Evolutionary conservation across 768 basidiomycete species (phyloP).

Genomic region (Psilocybe azurescens): DNA sequence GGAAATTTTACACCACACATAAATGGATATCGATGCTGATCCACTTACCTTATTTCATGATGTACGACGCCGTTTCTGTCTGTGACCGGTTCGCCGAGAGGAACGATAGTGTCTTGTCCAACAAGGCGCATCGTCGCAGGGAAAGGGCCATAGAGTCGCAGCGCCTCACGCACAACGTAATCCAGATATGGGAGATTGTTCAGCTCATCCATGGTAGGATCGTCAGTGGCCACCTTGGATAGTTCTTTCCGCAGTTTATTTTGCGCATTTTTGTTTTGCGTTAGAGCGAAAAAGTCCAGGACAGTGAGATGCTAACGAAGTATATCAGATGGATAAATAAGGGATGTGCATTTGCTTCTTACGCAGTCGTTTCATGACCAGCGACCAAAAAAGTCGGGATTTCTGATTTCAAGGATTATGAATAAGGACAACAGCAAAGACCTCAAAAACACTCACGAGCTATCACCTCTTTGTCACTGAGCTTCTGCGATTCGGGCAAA

Average conservation of each 20-base stretch:
- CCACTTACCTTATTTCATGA: conserved; percentile 40
- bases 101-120: conserved; percentile 54
- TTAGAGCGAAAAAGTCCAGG: conserved; percentile 67
- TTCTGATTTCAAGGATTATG: conserved; percentile 37
- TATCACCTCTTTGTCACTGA: conserved; percentile 65
- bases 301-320: conserved; percentile 41
- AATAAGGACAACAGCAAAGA: not conserved
- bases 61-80: conserved; percentile 48
- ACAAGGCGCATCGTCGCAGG: conserved; percentile 47
- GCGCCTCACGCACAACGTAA: conserved; percentile 58
- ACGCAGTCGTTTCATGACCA: conserved; percentile 59
- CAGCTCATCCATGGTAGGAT: conserved; percentile 71
- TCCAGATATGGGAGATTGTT: conserved; percentile 72
- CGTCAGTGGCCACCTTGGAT: conserved; percentile 50
- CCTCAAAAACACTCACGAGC: conserved; percentile 38
- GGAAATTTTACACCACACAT: no score
- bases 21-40: no score
- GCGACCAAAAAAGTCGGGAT: conserved; percentile 59
- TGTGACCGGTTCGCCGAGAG: conserved; percentile 49
- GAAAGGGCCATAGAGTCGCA: conserved; percentile 61
- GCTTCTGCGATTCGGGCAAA: conserved; percentile 49
- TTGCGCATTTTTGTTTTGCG: conserved; percentile 52
- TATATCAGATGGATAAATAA: not conserved
- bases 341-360: not conserved
- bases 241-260: conserved; percentile 63